These are phyloP conservation scores for Viola odorata DNA, from an alignment of 345 rosid genomes.

Conservation along the genomic window DNA sequence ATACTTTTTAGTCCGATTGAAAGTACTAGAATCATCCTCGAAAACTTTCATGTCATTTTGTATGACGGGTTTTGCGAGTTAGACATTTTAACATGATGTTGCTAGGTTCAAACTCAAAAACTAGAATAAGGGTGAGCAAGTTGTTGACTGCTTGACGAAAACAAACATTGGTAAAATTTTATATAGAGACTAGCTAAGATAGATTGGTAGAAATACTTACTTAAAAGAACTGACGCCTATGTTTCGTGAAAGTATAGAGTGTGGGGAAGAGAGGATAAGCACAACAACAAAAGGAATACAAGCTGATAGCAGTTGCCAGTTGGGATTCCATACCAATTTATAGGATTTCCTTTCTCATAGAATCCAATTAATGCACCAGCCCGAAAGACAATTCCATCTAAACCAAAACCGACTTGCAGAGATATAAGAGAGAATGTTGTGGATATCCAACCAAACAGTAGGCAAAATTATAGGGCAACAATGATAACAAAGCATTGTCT, in stretches of 20 bases:
- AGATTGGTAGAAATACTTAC: too few relatives aligned
- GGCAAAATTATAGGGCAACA: constrained; percentile 64
- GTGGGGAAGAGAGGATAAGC: constrained; percentile 92
- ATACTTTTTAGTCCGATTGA: too few relatives aligned
- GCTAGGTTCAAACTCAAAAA: too few relatives aligned
- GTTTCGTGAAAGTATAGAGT: constrained; percentile 70
- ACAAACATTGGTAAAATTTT: too few relatives aligned
- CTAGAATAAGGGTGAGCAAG: too few relatives aligned
- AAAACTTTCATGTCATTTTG: too few relatives aligned
- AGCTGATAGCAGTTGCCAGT: constrained; percentile 79
- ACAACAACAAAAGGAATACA: constrained; percentile 84
- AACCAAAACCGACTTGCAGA: constrained; percentile 75
- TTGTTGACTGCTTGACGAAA: too few relatives aligned
- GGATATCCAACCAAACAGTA: constrained; percentile 70
- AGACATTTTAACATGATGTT: too few relatives aligned
- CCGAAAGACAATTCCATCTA: constrained; percentile 62
- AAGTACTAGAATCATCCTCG: too few relatives aligned
- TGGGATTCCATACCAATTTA: constrained; percentile 53
- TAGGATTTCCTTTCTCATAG: constrained; percentile 33
- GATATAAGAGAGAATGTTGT: constrained; percentile 69
- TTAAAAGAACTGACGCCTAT: constrained; percentile 68
- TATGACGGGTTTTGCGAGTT: too few relatives aligned
- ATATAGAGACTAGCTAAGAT: too few relatives aligned
- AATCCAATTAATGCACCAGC: constrained; percentile 68
- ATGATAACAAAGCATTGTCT: constrained; percentile 54